Percentiles rank a stretch among this genome's conserved stretches.
phyloP scores from a whole-genome alignment of 2,329 filamentous ascomycete species.

The Monosporascus sp. region DNA sequence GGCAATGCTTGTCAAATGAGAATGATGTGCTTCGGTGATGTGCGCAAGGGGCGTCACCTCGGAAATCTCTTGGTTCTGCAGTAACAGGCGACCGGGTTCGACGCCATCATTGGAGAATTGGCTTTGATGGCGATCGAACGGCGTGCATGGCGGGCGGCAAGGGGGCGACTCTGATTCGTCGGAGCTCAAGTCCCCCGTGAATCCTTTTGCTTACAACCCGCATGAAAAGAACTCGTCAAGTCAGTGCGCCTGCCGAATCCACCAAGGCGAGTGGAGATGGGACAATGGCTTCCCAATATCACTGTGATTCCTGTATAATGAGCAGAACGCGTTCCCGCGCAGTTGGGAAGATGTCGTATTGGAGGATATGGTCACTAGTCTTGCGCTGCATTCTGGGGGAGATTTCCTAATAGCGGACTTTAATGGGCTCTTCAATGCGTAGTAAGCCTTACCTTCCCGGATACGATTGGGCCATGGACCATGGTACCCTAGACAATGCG shows the following conservation, averaged over 20 bases:
- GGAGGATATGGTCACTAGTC: neutral
- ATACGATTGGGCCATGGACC: too few relatives aligned
- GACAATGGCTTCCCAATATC: neutral
- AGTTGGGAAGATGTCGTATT: neutral
- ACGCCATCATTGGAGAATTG: neutral
- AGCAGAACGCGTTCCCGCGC: neutral
- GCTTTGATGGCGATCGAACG: neutral
- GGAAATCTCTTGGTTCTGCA: slow-evolving; percentile 1
- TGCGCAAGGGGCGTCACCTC: neutral
- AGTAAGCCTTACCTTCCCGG: neutral
- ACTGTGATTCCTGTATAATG: neutral
- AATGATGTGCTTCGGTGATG: neutral
- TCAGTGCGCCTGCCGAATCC: neutral
- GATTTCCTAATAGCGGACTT: neutral
- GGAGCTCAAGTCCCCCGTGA: slow-evolving; percentile 2
- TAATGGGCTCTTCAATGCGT: neutral
- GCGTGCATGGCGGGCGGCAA: slow-evolving; percentile 22
- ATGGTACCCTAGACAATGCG: neutral
- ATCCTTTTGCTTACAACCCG: slow-evolving; percentile 5
- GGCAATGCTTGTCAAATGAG: neutral
- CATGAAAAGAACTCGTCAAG: slow-evolving; percentile 6
- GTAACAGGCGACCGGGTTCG: neutral
- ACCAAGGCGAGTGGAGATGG: neutral
- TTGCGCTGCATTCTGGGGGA: neutral
- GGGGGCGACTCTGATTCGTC: slow-evolving; percentile 16